Evolutionary conservation across 257 asterid species (phyloP), one percentile per base, ranked within the genome.

Genomic region (Rehmannia glutinosa): DNA sequence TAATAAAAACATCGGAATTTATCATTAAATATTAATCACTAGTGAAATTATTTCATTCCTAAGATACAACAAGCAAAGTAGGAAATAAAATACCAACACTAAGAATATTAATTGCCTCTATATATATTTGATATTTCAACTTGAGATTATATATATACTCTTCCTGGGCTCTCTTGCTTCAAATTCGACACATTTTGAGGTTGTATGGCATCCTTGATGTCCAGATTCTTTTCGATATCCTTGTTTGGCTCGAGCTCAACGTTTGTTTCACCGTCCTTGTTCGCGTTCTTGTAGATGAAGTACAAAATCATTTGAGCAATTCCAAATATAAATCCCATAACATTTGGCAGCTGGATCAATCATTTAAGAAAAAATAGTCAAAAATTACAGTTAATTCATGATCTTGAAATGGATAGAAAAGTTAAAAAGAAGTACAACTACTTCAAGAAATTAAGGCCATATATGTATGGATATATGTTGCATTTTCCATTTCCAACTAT

Each of bases 281-380:
- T 83, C 11, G 74, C 65, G 3, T 84, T 73, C 72, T 80, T 86
- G 92, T 89, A 86, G 28, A 83, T 27, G 36, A 75, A 76, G 78
- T 89, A 89, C 33, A 89, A 68, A 55, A 72, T 66, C 80, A 89
- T 83, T 70, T 89, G 96, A 65, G 78, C 71, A 4, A 83, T 65
- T 56, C 96, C 96, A 15, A 84, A 76, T 60, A 84, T 6, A 67
- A 86, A 81, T 2, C 95, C 95, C 77, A 86, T 15, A 6, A 89
- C 75, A 50, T 89, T 89, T 36, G 96, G 96, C 5, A 76, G 17
- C 96, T 88, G 87, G 41, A 64, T 68, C 49, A 46, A 68, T 20
- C n/a, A 68, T 16, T 42, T 35, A 50, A 23, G 36, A n/a, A 1
- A 8, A 0, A 0, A 0, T 8, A 2, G 13, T 46, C 11, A 33